Evolutionary conservation across 164 flowering plant species (phyloP).

Genomic region (Cinnamomum micranthum): DNA sequence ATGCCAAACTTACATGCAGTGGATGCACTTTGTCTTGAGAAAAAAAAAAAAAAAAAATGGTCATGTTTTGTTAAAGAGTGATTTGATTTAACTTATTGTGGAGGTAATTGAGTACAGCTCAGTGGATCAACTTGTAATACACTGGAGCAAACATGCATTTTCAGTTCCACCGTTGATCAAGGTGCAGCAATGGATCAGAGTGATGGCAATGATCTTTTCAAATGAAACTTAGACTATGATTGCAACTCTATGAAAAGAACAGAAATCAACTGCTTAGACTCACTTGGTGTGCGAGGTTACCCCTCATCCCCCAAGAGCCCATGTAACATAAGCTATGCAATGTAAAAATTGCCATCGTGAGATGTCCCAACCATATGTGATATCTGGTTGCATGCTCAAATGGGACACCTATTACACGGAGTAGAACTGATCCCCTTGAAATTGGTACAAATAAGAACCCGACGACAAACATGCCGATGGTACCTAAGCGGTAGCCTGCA

Average conservation of each 20-base stretch:
- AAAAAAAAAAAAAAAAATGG: no score
- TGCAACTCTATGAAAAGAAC: no score
- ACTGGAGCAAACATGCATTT: neutral
- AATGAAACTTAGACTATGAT: no score
- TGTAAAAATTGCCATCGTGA: constrained; percentile 77
- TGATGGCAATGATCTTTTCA: no score
- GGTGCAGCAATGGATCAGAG: no score
- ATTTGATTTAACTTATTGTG: neutral
- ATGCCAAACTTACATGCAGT: neutral
- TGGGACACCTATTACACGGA: constrained; percentile 76
- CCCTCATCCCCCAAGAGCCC: constrained; percentile 58
- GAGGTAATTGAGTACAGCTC: neutral
- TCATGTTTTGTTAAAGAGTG: neutral
- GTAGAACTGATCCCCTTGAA: constrained; percentile 82
- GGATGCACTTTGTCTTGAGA: neutral
- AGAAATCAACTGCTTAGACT: constrained; percentile 18
- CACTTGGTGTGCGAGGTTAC: constrained; percentile 53
- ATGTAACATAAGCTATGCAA: constrained; percentile 67
- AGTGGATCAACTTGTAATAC: neutral
- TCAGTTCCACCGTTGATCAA: neutral
- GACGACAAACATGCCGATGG: constrained; percentile 66
- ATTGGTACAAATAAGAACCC: constrained; percentile 80
- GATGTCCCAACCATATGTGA: constrained; percentile 94
- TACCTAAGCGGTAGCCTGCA: constrained; percentile 59
- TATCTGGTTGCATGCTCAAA: constrained; percentile 93